Evolutionary conservation across 2,329 filamentous ascomycete genomes (phyloP), one percentile per base, ranked within the genome.

Genomic region (Domatiomyces globalis): DNA sequence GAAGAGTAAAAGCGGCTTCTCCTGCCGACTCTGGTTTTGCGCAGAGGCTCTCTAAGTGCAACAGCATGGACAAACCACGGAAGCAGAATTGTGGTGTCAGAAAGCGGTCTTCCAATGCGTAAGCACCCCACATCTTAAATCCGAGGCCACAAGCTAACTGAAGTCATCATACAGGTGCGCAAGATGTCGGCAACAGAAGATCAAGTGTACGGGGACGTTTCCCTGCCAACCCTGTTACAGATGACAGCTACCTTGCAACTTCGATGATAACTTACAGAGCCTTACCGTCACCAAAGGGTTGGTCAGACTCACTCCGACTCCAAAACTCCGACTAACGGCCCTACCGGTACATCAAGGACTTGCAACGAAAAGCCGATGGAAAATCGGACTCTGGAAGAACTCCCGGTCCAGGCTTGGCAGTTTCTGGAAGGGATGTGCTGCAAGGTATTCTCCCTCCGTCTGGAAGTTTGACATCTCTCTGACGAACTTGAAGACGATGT

Each of bases 201-300:
- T 72, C 56, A 70, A 68, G 56, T 73, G 70, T 56, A 68, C 69
- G 18, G 71, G 70, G 10, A 59, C 62, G 5, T 63, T 66, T 51
- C 70, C 70, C 12, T 73, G 71, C 59, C 65, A 69, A 46, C 65
- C 64, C n/a, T 74, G 71, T 58, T 66, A 60, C 43, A 71, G 70
- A 54, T 65, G 70, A 19, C 68, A 67, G n/a, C 59, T 70, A 17
- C 54, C 62, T 1, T 73, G 71, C 50, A 61, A 63, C 5, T 73
- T 73, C 48, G 69, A 73, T 52, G 69, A 73, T 42, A 65, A 66
- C n/a, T 69, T 73, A 39, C 69, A 74, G 48, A 75, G 74, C 54
- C 64, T 76, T 12, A 59, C 75, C 3, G 72, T 76, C 3, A 73
- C 72, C 12, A 65, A 66, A 62, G 70, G 69, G 72, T 73, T 56